Evolutionary conservation across 2,329 filamentous ascomycete genomes (phyloP).

Genomic region (Colletotrichum nymphaeae): DNA sequence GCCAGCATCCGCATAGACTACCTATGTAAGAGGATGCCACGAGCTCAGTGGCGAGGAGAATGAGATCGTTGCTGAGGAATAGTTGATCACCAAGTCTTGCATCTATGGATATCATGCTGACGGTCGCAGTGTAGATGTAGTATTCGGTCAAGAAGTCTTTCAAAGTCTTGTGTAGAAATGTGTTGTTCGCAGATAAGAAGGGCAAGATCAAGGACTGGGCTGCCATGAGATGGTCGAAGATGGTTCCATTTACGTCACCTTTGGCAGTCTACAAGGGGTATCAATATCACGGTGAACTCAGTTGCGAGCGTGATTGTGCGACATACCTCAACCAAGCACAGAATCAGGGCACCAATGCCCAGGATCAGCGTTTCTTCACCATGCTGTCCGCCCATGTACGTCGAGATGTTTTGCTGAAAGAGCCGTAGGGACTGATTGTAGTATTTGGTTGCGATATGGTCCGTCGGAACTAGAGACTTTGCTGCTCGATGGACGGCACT

Average conservation of each 20-base stretch:
- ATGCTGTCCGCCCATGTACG: constrained; percentile 42
- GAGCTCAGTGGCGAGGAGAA: constrained; percentile 43
- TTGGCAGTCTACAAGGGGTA: constrained; percentile 47
- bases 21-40: constrained; percentile 47
- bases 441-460: constrained; percentile 48
- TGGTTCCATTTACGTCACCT: constrained; percentile 57
- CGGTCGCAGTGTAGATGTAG: constrained; percentile 58
- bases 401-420: constrained; percentile 43
- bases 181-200: constrained; percentile 47
- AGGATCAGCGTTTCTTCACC: constrained; percentile 51
- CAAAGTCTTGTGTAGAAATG: constrained; percentile 48
- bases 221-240: constrained; percentile 58
- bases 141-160: constrained; percentile 60
- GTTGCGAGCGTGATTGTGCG: not conserved
- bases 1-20: constrained; percentile 52
- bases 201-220: constrained; percentile 54
- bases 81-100: constrained; percentile 43
- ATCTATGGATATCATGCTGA: constrained; percentile 59
- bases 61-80: constrained; percentile 45
- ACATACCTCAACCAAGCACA: constrained; percentile 59
- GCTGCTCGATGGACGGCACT: constrained; percentile 52
- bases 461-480: constrained; percentile 40
- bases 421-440: constrained; percentile 50
- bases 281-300: not conserved
- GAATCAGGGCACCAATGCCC: constrained; percentile 56